These are phyloP conservation scores for Kandelia obovata DNA, from an alignment of 345 rosid genomes.

Conservation along the genomic window DNA sequence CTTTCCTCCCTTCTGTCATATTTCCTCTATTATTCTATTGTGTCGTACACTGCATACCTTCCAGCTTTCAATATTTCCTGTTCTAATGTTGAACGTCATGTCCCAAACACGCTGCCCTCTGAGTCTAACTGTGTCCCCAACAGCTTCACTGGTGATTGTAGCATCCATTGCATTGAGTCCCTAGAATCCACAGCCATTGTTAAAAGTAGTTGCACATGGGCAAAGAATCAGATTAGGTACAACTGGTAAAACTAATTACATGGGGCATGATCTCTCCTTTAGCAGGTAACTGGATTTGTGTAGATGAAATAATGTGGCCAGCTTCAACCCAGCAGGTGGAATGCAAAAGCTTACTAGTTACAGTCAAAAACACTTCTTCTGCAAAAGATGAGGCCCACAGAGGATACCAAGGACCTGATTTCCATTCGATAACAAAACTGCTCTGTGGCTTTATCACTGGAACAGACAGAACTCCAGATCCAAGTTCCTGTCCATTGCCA, in stretches of 20 bases:
- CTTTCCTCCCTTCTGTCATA: no score
- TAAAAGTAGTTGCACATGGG: not conserved
- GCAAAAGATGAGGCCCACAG: conserved; percentile 57
- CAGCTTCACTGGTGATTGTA: conserved; percentile 41
- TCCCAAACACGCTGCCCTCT: conserved; percentile 62
- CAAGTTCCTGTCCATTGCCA: conserved; percentile 72
- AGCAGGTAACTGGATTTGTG: conserved; percentile 70
- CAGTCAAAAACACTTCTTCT: conserved; percentile 64
- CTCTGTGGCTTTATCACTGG: conserved; percentile 67
- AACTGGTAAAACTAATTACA: conserved; percentile 38
- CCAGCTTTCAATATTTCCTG: conserved; percentile 79
- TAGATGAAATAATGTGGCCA: conserved; percentile 73
- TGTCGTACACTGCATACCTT: conserved; percentile 42
- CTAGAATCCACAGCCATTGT: conserved; percentile 36
- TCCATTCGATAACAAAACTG: conserved; percentile 58
- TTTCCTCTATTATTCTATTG: no score
- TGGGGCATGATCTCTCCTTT: conserved; percentile 54
- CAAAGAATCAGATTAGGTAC: not conserved
- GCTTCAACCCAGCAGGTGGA: conserved; percentile 72
- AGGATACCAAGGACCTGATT: conserved; percentile 82
- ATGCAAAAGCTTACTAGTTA: conserved; percentile 51
- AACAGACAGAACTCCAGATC: conserved; percentile 63
- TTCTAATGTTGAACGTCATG: conserved; percentile 49
- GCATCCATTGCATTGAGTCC: conserved; percentile 45
- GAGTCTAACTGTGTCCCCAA: conserved; percentile 52